phyloP scores from a whole-genome alignment of 2,329 filamentous ascomycete species.

The Thielaviopsis ethacetica region DNA sequence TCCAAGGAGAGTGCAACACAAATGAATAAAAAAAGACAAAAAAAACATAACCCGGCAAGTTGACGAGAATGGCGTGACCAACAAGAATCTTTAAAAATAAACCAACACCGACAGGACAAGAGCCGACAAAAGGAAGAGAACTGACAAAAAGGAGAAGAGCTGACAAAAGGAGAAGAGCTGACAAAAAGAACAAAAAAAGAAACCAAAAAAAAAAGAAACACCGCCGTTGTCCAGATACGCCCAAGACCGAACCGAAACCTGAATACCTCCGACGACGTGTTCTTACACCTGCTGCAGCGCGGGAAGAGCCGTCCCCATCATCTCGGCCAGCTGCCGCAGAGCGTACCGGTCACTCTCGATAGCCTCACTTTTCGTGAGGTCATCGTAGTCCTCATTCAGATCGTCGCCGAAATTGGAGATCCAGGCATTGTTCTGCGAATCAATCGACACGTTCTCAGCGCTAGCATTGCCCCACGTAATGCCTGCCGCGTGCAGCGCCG shows the following conservation, averaged over 20 bases:
- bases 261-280: background rate
- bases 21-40: background rate
- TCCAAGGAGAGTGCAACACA: no score
- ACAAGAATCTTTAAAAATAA: no score
- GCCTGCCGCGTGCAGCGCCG: background rate
- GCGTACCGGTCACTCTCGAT: background rate
- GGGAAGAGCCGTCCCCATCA: background rate
- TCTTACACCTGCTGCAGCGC: background rate
- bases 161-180: no score
- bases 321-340: background rate
- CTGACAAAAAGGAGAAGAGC: no score
- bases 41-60: background rate
- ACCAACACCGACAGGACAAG: no score
- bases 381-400: background rate
- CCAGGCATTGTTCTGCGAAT: background rate
- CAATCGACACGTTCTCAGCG: background rate
- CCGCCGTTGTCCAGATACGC: background rate
- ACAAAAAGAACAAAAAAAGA: background rate
- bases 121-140: no score
- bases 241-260: background rate
- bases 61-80: background rate
- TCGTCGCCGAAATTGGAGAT: background rate
- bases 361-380: background rate
- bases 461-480: background rate
- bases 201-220: background rate